These are phyloP conservation scores for Aciculoconidium aculeatum DNA, from an alignment of 805 yeast genomes.

Conservation along the genomic window DNA sequence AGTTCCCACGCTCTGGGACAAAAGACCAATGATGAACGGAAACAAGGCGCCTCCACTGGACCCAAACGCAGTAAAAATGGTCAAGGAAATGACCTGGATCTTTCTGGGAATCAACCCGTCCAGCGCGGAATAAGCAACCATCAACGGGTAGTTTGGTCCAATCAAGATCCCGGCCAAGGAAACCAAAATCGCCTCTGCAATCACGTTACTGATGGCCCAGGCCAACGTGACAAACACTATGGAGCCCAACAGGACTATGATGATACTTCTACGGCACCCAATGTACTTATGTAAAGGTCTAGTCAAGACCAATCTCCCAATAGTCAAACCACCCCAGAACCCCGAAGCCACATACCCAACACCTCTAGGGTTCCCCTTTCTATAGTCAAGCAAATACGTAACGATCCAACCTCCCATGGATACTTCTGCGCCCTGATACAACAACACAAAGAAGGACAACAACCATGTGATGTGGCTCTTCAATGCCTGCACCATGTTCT, in stretches of 20 bases:
- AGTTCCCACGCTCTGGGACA: slow-evolving; percentile 17
- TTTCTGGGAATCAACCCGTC: slow-evolving; percentile 16
- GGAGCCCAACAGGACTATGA: slow-evolving; percentile 27
- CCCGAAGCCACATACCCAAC: slow-evolving; percentile 65
- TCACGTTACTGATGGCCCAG: slow-evolving; percentile 43
- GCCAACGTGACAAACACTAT: slow-evolving; percentile 34
- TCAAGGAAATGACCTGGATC: slow-evolving; percentile 18
- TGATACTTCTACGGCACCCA: slow-evolving; percentile 43
- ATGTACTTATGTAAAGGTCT: slow-evolving; percentile 27
- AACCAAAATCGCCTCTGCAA: slow-evolving; percentile 42
- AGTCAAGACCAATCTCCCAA: slow-evolving; percentile 54
- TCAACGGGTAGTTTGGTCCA: slow-evolving; percentile 19
- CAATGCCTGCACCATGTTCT: slow-evolving; percentile 32
- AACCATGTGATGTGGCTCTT: slow-evolving; percentile 39
- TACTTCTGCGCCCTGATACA: slow-evolving; percentile 67
- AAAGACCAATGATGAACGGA: slow-evolving; percentile 18
- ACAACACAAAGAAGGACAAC: slow-evolving; percentile 48
- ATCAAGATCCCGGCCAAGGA: slow-evolving; percentile 52
- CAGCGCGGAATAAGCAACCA: slow-evolving; percentile 15
- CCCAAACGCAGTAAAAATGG: slow-evolving; percentile 21
- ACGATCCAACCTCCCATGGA: slow-evolving; percentile 68
- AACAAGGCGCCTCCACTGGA: slow-evolving; percentile 20
- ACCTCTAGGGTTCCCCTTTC: slow-evolving; percentile 39
- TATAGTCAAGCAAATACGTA: slow-evolving; percentile 52
- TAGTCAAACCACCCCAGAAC: slow-evolving; percentile 66